These are phyloP conservation scores for Parachlorella kessleri DNA, from an alignment of 139 green algal genomes.

Conservation along the genomic window DNA sequence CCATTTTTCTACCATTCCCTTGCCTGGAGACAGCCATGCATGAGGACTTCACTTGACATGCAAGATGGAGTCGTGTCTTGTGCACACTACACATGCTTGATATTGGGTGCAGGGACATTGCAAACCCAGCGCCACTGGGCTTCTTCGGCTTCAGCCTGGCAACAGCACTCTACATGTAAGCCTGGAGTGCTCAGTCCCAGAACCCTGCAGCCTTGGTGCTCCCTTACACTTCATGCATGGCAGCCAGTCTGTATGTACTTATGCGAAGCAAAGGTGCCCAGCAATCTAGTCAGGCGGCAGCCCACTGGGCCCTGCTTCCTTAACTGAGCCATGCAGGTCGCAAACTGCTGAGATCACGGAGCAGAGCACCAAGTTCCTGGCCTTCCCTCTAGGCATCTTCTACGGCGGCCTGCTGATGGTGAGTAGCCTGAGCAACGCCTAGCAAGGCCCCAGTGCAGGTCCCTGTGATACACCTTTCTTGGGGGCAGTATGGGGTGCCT, in stretches of 20 bases:
- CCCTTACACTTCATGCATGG: no score
- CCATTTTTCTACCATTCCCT: background rate
- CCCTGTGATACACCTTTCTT: no score
- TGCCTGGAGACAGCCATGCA: no score
- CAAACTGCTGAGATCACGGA: conserved; percentile 2
- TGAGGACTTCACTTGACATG: background rate
- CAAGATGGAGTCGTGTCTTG: background rate
- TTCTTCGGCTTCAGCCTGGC: conserved; percentile 40
- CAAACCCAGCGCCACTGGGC: conserved; percentile 39
- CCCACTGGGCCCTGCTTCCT: no score
- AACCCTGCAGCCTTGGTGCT: no score
- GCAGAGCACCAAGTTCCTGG: conserved; percentile 1
- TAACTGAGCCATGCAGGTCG: background rate
- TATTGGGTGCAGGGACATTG: conserved; percentile 3
- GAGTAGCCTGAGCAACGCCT: no score
- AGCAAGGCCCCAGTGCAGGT: background rate
- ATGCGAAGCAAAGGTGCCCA: no score
- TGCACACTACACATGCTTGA: background rate
- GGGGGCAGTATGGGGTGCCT: no score
- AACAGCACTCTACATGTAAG: conserved; percentile 15
- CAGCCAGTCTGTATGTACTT: no score
- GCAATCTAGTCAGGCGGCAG: no score
- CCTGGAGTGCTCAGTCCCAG: no score
- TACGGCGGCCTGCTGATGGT: background rate
- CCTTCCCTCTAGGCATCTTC: conserved; percentile 7